Conservation (phyloP, 352 stramenopile species). For the Plasmopara halstedii region DNA sequence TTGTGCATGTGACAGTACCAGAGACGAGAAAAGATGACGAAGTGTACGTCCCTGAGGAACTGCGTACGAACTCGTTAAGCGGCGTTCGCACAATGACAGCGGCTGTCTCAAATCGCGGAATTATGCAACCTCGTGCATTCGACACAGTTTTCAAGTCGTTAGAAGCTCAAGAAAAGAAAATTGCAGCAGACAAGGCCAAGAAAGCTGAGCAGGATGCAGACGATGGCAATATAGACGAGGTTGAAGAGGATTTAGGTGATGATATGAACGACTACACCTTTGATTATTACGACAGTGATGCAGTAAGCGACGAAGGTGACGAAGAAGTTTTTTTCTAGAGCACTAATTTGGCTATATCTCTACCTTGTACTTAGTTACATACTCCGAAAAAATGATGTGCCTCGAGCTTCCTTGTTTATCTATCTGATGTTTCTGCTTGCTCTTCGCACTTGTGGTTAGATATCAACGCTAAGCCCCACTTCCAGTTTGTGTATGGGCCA, state of each 20-base stretch:
- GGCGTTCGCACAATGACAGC: conserved; percentile 20
- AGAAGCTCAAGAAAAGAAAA: conserved; percentile 56
- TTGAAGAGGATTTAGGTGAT: conserved; percentile 59
- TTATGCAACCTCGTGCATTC: conserved; percentile 64
- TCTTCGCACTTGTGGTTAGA: too few species aligned
- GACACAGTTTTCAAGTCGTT: conserved; percentile 64
- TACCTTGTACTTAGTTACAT: not conserved
- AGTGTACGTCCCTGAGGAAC: conserved; percentile 55
- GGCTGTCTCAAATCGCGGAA: conserved; percentile 16
- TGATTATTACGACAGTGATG: conserved; percentile 74
- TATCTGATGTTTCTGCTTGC: too few species aligned
- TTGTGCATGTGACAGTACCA: conserved; percentile 59
- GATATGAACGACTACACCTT: conserved; percentile 81
- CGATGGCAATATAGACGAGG: conserved; percentile 51
- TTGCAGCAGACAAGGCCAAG: conserved; percentile 40
- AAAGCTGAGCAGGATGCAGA: conserved; percentile 32
- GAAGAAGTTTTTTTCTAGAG: conserved; percentile 72
- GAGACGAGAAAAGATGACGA: conserved; percentile 48
- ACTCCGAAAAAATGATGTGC: too few species aligned
- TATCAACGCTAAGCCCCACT: not conserved
- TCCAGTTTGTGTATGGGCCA: not conserved
- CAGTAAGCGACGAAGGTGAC: conserved; percentile 54
- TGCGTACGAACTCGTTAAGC: conserved; percentile 49
- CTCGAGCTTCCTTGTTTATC: too few species aligned
- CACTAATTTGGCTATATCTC: not conserved